Evolutionary conservation across 345 rosid genomes (phyloP), one percentile per base, ranked within the genome.

Genomic region (Theobroma cacao): DNA sequence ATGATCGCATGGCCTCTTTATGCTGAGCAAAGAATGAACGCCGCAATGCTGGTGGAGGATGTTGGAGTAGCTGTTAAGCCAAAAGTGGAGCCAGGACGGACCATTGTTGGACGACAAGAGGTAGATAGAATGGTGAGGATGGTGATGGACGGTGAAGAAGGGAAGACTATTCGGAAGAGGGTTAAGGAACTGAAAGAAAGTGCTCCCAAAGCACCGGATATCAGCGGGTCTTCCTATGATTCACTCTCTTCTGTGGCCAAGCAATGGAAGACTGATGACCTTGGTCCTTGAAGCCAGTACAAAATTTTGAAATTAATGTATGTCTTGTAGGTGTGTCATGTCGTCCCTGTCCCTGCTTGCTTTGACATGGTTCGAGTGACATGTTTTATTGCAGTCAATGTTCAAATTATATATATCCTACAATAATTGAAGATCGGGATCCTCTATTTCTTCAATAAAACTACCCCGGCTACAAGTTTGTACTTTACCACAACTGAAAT

Each of bases 11-110:
- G 89, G 88, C 87, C 91, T 22, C 40, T 88, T 11, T 84, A 75
- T 18, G 88, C 91, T 0, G 88, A 88, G 77, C 89, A 88, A 65
- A 73, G 31, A 28, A 80, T 83, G 84, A 88, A 86, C 34, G 85
- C 87, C 0, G 40, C 80, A 9, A 12, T 79, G 74, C 78, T 84
- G 15, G 80, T 13, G 26, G 88, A 84, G 75, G 88, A 80, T 18
- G 33, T 84, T 6, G 77, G 82, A 17, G 82, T 84, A 15, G 91
- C 91, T 2, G 61, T 81, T 1, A 55, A 70, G 64, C 31, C 77
- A 31, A 38, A 30, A 56, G 11, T 17, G 45, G 50, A 2, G 33
- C 50, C 70, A 3, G 79, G 61, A 9, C 74, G 22, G 40, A 41
- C 77, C 2, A 60, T 82, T 77, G 62, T 82, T 31, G 64, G 59